phyloP scores from a whole-genome alignment of 768 basidiomycete species.

The Trametes sanguinea region DNA sequence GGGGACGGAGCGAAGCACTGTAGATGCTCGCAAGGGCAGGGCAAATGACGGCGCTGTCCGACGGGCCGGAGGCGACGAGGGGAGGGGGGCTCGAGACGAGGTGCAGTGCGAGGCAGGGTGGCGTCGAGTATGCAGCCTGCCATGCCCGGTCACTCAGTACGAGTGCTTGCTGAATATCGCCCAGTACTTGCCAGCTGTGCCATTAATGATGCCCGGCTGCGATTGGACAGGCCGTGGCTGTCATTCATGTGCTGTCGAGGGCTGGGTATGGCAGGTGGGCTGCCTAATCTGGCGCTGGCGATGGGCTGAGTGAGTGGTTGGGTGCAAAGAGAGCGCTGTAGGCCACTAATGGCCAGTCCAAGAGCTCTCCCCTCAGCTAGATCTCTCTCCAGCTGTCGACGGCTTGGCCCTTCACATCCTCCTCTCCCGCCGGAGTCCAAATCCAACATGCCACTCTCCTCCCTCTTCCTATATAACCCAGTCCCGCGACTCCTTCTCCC shows the following conservation, averaged over 20 bases:
- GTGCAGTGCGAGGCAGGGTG: background rate
- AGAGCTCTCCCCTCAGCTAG: background rate
- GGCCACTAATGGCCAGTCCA: too few relatives aligned
- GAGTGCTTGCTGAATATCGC: too few relatives aligned
- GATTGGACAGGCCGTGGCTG: background rate
- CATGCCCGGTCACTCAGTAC: constrained; percentile 12
- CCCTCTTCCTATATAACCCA: constrained; percentile 13
- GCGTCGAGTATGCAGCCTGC: background rate
- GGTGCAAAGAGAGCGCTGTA: background rate
- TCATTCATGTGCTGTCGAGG: background rate
- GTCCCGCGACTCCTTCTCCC: background rate
- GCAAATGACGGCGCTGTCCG: constrained; percentile 3
- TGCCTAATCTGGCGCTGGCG: background rate
- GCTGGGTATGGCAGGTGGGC: background rate
- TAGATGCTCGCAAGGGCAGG: background rate
- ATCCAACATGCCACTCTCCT: background rate
- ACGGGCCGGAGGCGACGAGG: constrained; percentile 15
- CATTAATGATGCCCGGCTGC: constrained; percentile 9
- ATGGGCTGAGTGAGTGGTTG: background rate
- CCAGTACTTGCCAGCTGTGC: too few relatives aligned
- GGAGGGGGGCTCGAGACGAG: background rate
- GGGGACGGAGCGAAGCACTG: background rate
- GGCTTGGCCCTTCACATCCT: background rate
- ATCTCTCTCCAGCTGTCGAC: background rate
- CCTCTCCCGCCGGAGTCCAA: constrained; percentile 2